A percentile compares a stretch with the other conserved stretches of the same genome.
These are phyloP conservation scores for Lepraria neglecta DNA, from an alignment of 495 filamentous ascomycete genomes.

Conservation along the genomic window DNA sequence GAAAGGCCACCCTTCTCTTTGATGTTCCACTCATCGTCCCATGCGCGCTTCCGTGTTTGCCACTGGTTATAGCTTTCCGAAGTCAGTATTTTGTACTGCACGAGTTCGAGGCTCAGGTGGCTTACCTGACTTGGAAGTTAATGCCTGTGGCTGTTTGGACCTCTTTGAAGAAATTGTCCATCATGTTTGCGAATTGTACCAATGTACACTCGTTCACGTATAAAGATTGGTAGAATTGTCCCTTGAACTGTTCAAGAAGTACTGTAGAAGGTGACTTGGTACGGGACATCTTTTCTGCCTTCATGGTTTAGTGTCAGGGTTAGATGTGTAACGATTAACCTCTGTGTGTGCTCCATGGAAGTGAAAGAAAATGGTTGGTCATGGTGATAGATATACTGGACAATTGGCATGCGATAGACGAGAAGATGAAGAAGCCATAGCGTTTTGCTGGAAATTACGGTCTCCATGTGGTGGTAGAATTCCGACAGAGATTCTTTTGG, in stretches of 20 bases:
- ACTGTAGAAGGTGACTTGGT: background rate
- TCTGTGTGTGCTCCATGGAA: background rate
- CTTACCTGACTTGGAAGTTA: conserved; percentile 4
- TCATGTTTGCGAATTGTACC: background rate
- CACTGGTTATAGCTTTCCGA: background rate
- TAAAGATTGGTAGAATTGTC: conserved; percentile 1
- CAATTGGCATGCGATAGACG: background rate
- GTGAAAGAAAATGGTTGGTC: too few species aligned
- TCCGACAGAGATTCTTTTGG: background rate
- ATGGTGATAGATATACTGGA: too few species aligned
- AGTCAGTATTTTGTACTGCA: background rate
- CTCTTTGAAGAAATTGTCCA: conserved; percentile 10
- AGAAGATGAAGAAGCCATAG: background rate
- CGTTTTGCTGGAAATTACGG: background rate
- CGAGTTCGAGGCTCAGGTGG: background rate
- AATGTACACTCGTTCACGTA: conserved; percentile 6
- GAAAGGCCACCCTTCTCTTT: background rate
- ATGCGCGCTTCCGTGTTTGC: conserved; percentile 6
- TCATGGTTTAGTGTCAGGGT: too few species aligned
- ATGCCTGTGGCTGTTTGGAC: background rate
- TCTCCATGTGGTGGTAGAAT: too few species aligned
- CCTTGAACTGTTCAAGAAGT: conserved; percentile 8
- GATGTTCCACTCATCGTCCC: conserved; percentile 7
- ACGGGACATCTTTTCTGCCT: background rate
- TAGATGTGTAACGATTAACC: background rate